Base-by-base conservation (phyloP, 2,329 filamentous ascomycete species). In the Alternaria ventricosa region DNA sequence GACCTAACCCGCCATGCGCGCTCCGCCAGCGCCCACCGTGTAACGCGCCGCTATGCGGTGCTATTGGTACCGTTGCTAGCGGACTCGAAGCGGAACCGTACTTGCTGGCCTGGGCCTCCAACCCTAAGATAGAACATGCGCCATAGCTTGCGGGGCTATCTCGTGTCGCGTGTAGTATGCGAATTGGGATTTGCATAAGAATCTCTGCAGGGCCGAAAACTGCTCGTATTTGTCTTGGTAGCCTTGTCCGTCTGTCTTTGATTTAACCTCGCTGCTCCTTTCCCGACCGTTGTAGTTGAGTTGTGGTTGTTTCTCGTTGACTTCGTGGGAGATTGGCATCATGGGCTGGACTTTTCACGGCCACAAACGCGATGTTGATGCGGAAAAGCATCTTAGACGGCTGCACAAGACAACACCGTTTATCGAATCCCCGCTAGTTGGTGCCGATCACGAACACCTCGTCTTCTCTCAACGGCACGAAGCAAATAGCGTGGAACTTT, bases 381-480 rank as follows among this genome's bases (percentile, higher is more conserved):
- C 69, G n/a, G 75, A 79, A 69, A 79, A 75, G 66, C 76, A 79
- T 66, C 69, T 78, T 30, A 77, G 70, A 56, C 70, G 75, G 28
- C 55, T 78, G 45, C 78, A 80, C 69, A 75, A 75, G 49, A 75
- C 71, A 15, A 72, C 74, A 7, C 76, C 78, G 3, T 73, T 71
- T 50, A 77, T 79, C 51, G 78, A 79, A 61, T 75, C 74, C 20
- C 79, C 78, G 20, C 70, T 80, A 22, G 67, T 64, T 8, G 79
- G 79, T 36, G 79, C 79, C 61, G 77, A 80, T 55, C 70, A 76
- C 47, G 71, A 79, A 44, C 61, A 71, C 3, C 74, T 79, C 43
- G 76, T 80, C 51, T 80, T 80, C 57, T 75, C 73, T 23, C 78
- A 80, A 64, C 71, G 78, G 10, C 77, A 80, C 61, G 79, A 81